Conservation (phyloP, 306 rosid species). For the Quercus rubra region DNA sequence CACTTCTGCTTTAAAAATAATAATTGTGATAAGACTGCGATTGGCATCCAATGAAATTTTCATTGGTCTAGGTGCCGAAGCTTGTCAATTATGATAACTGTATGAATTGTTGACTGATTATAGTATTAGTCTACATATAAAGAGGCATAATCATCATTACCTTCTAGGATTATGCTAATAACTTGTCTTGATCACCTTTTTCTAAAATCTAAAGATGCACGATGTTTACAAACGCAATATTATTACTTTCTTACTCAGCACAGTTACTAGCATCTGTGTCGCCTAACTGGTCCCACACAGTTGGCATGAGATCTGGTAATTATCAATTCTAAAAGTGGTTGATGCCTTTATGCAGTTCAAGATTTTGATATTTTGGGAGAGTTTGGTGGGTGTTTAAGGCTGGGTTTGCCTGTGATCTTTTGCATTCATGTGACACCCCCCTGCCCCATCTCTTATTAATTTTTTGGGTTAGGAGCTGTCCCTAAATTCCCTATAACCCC, state of each 20-base stretch:
- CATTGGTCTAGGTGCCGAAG: not conserved
- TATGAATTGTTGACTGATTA: not conserved
- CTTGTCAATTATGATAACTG: not conserved
- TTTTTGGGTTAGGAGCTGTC: too few relatives aligned
- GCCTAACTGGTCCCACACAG: not conserved
- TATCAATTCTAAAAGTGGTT: not conserved
- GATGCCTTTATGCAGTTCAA: not conserved
- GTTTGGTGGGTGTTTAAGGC: too few relatives aligned
- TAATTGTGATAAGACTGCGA: not conserved
- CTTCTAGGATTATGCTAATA: not conserved
- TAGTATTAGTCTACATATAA: not conserved
- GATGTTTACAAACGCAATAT: too few relatives aligned
- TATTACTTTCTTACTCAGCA: not conserved
- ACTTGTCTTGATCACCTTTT: not conserved
- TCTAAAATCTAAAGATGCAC: not conserved
- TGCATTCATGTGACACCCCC: too few relatives aligned
- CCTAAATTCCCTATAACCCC: too few relatives aligned
- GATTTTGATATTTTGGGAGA: not conserved
- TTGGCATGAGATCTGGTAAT: not conserved
- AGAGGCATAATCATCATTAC: not conserved
- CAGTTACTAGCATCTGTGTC: not conserved
- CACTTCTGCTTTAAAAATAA: not conserved
- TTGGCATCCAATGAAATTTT: not conserved
- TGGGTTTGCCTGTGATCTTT: too few relatives aligned
- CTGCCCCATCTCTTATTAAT: too few relatives aligned